Evolutionary conservation across 306 rosid species (phyloP).

Genomic region (Heteromeles arbutifolia): DNA sequence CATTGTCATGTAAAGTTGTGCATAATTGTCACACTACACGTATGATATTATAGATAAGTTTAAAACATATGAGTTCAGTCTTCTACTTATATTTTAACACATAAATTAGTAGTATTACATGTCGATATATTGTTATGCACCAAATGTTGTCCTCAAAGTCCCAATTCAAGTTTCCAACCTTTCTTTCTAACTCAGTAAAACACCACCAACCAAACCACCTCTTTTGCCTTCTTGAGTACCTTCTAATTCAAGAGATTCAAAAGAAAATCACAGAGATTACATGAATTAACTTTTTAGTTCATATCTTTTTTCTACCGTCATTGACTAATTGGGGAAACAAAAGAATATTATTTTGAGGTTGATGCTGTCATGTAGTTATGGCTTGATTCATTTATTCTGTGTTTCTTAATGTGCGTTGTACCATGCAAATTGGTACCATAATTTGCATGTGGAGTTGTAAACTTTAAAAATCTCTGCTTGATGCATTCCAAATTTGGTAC

Average conservation of each 20-base stretch:
- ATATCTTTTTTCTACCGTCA: neutral
- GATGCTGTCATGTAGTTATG: neutral
- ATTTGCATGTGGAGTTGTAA: neutral
- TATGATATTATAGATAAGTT: no score
- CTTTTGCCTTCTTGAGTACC: neutral
- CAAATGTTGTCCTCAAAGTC: conserved; percentile 1
- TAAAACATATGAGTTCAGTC: no score
- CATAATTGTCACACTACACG: no score
- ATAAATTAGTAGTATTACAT: no score
- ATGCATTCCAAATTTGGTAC: neutral
- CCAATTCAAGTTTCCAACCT: neutral
- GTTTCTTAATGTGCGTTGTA: neutral
- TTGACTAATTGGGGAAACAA: neutral
- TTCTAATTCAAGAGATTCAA: neutral
- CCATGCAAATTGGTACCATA: neutral
- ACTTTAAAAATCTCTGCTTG: neutral
- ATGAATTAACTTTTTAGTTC: neutral
- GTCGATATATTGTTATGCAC: neutral
- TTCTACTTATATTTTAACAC: fast-evolving
- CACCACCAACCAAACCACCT: neutral
- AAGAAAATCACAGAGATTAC: neutral
- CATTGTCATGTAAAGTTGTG: neutral
- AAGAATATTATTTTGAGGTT: neutral
- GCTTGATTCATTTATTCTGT: neutral
- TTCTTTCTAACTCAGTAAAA: conserved; percentile 1